Evolutionary conservation across 768 basidiomycete species (phyloP).

Genomic region (Suillus subaureus): DNA sequence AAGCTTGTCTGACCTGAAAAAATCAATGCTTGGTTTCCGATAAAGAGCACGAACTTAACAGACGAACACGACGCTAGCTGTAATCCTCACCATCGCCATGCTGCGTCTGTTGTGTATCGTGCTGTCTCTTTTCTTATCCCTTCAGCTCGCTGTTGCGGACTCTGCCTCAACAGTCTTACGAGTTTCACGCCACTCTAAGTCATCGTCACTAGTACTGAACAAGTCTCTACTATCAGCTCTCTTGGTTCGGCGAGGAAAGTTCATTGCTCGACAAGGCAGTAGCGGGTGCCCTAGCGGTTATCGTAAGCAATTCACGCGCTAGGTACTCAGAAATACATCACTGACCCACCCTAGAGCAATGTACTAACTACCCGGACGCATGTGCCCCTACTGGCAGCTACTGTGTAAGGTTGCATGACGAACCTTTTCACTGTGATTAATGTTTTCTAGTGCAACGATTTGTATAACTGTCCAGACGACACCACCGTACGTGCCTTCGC

Average conservation of each 20-base stretch:
- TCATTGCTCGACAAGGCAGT: background rate
- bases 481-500: constrained; percentile 14
- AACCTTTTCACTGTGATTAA: background rate
- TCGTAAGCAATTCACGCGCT: background rate
- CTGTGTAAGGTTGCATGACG: constrained; percentile 18
- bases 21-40: background rate
- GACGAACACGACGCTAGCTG: background rate
- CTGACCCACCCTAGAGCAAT: background rate
- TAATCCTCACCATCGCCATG: background rate
- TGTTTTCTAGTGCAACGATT: constrained; percentile 16
- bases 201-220: background rate
- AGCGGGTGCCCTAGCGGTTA: background rate
- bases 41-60: background rate
- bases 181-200: background rate
- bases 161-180: background rate
- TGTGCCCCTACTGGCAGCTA: constrained; percentile 22
- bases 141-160: constrained; percentile 2
- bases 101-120: background rate
- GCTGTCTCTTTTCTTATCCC: background rate
- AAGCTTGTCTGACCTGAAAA: background rate
- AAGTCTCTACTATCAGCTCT: background rate
- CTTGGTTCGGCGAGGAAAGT: constrained; percentile 2
- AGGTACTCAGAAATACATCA: background rate
- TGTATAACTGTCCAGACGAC: constrained; percentile 16
- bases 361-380: constrained; percentile 19